phyloP scores from a whole-genome alignment of 768 basidiomycete species.

The Suillus bovinus region DNA sequence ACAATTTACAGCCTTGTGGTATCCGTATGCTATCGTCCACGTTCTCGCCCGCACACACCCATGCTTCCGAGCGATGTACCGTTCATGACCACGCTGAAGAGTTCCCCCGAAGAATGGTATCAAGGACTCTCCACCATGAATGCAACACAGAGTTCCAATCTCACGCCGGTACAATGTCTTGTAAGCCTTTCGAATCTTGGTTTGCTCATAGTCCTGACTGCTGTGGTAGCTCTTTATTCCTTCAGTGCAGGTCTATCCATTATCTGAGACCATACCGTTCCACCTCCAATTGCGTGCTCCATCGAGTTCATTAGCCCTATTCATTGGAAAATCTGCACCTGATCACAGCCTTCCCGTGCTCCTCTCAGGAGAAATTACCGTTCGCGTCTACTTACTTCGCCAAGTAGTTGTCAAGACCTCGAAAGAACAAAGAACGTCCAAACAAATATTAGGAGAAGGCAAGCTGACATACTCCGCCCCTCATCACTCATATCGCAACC shows the following conservation, averaged over 20 bases:
- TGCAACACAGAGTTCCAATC: slow-evolving; percentile 32
- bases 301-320: slow-evolving; percentile 44
- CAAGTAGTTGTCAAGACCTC: slow-evolving; percentile 41
- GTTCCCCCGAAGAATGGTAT: slow-evolving; percentile 67
- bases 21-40: slow-evolving; percentile 54
- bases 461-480: slow-evolving; percentile 47
- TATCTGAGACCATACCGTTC: slow-evolving; percentile 61
- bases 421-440: slow-evolving; percentile 15
- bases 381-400: slow-evolving; percentile 56
- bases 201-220: not conserved
- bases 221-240: slow-evolving; percentile 60
- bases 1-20: slow-evolving; percentile 42
- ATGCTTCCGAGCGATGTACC: slow-evolving; percentile 43
- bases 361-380: slow-evolving; percentile 19
- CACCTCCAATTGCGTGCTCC: slow-evolving; percentile 62
- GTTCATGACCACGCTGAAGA: slow-evolving; percentile 61
- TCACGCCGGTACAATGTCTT: slow-evolving; percentile 49
- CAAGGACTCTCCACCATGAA: slow-evolving; percentile 48
- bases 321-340: slow-evolving; percentile 34
- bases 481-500: slow-evolving; percentile 6
- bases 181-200: slow-evolving; percentile 36
- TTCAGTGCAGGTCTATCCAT: slow-evolving; percentile 50
- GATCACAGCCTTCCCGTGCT: slow-evolving; percentile 6
- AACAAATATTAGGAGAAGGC: slow-evolving; percentile 47
- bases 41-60: slow-evolving; percentile 54